phyloP scores from a whole-genome alignment of 176 grass and related monocot genomes.

The Tillandsia fasciculata region DNA sequence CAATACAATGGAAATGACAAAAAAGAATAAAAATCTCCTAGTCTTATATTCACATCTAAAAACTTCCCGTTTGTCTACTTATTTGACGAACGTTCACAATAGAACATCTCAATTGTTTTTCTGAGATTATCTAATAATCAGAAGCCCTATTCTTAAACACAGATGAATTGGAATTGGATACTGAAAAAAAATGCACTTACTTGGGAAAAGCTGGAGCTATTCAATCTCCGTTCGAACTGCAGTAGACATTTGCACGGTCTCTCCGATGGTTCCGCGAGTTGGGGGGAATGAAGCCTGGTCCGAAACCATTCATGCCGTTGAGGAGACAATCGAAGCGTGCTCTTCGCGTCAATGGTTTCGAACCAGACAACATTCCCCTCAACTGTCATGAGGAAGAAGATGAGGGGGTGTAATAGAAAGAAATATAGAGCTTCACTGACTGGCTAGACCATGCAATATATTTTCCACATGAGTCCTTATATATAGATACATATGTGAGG shows the following conservation, averaged over 20 bases:
- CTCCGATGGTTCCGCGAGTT: constrained; percentile 34
- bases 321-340: neutral
- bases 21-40: too few species aligned
- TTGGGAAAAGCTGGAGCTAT: neutral
- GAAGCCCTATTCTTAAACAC: too few species aligned
- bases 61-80: too few species aligned
- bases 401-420: constrained; percentile 6
- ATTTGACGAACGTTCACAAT: too few species aligned
- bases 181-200: neutral
- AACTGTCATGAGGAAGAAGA: constrained; percentile 29
- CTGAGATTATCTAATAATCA: too few species aligned
- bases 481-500: neutral
- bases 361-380: constrained; percentile 95
- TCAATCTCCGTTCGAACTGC: neutral
- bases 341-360: constrained; percentile 41
- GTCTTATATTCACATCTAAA: too few species aligned
- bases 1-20: too few species aligned
- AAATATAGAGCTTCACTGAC: neutral
- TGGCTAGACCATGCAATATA: constrained; percentile 1
- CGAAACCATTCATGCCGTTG: constrained; percentile 45
- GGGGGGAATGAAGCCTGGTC: constrained; percentile 99
- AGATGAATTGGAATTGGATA: too few species aligned
- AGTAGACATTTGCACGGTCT: neutral
- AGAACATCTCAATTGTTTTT: too few species aligned
- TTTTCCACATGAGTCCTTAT: neutral